Percentiles rank a stretch among this genome's conserved stretches.
Evolutionary conservation across 345 rosid genomes (phyloP).

Genomic region (Dipteronia dyeriana): DNA sequence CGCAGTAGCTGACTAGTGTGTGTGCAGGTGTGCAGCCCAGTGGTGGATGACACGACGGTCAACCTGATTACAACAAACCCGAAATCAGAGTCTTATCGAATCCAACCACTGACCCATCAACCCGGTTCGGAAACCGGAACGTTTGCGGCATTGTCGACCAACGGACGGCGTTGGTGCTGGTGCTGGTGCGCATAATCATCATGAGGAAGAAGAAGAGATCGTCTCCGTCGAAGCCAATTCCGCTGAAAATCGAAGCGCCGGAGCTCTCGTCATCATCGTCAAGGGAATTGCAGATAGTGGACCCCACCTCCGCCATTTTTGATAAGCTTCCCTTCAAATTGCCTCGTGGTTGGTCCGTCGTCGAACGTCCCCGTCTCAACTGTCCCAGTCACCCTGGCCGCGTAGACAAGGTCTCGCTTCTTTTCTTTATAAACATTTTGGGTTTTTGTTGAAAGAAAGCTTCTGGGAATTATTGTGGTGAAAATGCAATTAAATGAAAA

Average conservation of each 20-base stretch:
- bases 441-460: neutral
- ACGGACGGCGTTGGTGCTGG: neutral
- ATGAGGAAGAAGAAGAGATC: constrained; percentile 11
- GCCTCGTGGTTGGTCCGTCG: constrained; percentile 53
- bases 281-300: constrained; percentile 32
- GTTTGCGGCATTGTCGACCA: neutral
- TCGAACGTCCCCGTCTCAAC: constrained; percentile 33
- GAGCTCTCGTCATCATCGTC: neutral
- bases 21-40: neutral
- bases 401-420: constrained; percentile 32
- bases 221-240: neutral
- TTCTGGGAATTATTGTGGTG: neutral
- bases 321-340: constrained; percentile 27
- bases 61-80: neutral
- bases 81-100: neutral
- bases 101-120: neutral
- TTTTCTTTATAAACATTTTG: neutral
- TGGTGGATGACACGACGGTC: neutral
- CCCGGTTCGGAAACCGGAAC: neutral
- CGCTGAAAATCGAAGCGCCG: neutral
- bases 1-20: no score
- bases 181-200: neutral
- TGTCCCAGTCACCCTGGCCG: constrained; percentile 22
- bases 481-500: neutral
- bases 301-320: neutral